Base-by-base conservation (phyloP, 257 asterid species). In the Sherardia arvensis region DNA sequence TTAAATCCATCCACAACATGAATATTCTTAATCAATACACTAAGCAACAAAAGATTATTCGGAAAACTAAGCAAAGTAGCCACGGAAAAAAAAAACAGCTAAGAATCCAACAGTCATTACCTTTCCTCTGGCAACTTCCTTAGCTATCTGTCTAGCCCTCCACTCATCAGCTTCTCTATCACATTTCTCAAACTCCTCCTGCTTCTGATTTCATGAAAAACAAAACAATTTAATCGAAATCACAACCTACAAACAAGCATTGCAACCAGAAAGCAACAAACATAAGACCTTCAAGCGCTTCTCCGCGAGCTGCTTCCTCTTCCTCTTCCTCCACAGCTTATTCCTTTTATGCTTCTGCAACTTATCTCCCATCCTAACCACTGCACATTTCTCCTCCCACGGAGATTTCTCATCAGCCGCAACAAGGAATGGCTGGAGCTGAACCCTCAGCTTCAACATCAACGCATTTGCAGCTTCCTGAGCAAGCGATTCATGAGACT, bases 161-260 rank as follows among this genome's bases (percentile, higher is more conserved):
- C 96, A 92, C 73, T 92, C 97, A 82, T 92, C 94, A 48, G 97
- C 92, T 78, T 85, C 91, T 82, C 77, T 82, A 83, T 92, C 94
- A 62, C 76, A 65, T 72, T 79, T 76, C 43, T 82, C 90, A 57
- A 82, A 89, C 38, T 68, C 77, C 59, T 84, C 88, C 9, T 66
- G 75, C 84, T 89, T 96, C 99, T 92, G 67, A 49, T 55, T 67
- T 30, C 17, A 8, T 64, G 67, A 62, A 21, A 58, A 61, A 68
- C 45, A 28, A 29, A 58, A 20, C 27, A 57, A 27, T 0, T 14
- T 9, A 15, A 9, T 26, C 22, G 4, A 58, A 18, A 58, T 8
- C 40, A 30, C 45, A 47, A 64, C 29, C 53, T 17, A 74, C 48
- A 29, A 22, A 29, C 45, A 63, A 10, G 29, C 56, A 3, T 29